A percentile compares a stretch with the other conserved stretches of the same genome.
These are phyloP conservation scores for Leishmania guyanensis DNA, from an alignment of 208 protist genomes.

Conservation along the genomic window DNA sequence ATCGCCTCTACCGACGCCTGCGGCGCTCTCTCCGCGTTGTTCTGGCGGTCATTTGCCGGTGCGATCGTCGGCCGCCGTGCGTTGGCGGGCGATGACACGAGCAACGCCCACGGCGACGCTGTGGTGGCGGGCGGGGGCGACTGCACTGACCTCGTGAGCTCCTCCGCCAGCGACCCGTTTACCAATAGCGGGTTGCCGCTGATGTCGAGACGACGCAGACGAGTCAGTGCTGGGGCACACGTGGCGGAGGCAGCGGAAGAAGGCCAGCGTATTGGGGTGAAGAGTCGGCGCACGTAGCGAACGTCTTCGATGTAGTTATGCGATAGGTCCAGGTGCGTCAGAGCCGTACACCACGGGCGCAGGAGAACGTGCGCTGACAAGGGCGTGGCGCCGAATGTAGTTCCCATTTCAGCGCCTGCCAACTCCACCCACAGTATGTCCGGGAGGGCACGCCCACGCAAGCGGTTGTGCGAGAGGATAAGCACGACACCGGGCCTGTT, in stretches of 20 bases:
- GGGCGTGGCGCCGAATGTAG: neutral
- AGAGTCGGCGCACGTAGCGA: slow-evolving; percentile 12
- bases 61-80: slow-evolving; percentile 3
- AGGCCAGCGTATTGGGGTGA: slow-evolving; percentile 2
- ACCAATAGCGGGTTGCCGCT: slow-evolving; percentile 38
- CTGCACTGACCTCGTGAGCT: slow-evolving; percentile 1
- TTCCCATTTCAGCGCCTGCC: neutral
- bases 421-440: slow-evolving; percentile 5
- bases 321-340: slow-evolving; percentile 36
- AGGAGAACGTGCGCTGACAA: neutral
- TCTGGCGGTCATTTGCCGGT: neutral
- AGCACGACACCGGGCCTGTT: neutral
- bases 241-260: neutral
- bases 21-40: neutral
- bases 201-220: slow-evolving; percentile 25
- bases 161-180: slow-evolving; percentile 34
- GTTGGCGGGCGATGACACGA: neutral
- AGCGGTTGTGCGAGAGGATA: slow-evolving; percentile 24
- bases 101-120: too few species aligned
- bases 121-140: neutral
- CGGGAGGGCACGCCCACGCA: slow-evolving; percentile 14
- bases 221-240: slow-evolving; percentile 13
- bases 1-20: neutral
- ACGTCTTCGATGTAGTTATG: slow-evolving; percentile 42
- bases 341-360: slow-evolving; percentile 25